A percentile compares a stretch with the other conserved stretches of the same genome.
Evolutionary conservation across 108 stramenopile genomes (phyloP).

Genomic region (Cyclotella sp.): DNA sequence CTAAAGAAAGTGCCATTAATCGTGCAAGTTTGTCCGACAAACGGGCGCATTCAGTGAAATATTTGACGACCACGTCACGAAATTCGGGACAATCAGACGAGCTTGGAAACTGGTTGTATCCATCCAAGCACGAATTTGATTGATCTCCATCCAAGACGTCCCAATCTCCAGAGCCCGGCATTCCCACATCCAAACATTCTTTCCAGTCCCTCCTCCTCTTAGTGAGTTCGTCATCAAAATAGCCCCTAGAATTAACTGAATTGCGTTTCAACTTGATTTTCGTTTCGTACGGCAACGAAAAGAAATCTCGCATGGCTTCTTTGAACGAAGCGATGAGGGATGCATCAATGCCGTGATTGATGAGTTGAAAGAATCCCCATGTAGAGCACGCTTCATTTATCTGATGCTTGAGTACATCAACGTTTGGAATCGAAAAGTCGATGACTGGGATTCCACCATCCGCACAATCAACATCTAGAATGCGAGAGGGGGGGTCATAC

Average conservation of each 20-base stretch:
- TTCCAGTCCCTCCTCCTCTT: slow-evolving; percentile 93
- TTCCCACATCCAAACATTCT: slow-evolving; percentile 86
- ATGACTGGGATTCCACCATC: slow-evolving; percentile 18
- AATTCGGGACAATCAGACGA: slow-evolving; percentile 64
- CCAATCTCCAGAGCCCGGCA: slow-evolving; percentile 76
- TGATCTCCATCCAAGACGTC: slow-evolving; percentile 56
- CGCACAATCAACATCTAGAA: background rate
- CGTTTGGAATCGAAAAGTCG: slow-evolving; percentile 21
- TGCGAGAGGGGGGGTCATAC: background rate
- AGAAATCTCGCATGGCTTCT: slow-evolving; percentile 67
- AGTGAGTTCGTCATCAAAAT: slow-evolving; percentile 94
- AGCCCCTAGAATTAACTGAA: slow-evolving; percentile 83
- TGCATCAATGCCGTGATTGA: slow-evolving; percentile 70
- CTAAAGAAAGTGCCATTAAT: slow-evolving; percentile 71
- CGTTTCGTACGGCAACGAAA: slow-evolving; percentile 68
- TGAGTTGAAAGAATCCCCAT: slow-evolving; percentile 92
- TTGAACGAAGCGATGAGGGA: slow-evolving; percentile 65
- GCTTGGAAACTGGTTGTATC: slow-evolving; percentile 85
- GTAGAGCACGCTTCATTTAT: slow-evolving; percentile 75
- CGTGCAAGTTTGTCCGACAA: slow-evolving; percentile 69
- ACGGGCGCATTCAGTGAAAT: slow-evolving; percentile 73
- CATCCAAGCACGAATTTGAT: slow-evolving; percentile 83
- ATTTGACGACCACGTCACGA: slow-evolving; percentile 61
- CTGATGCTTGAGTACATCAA: slow-evolving; percentile 44
- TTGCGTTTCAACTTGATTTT: slow-evolving; percentile 78